Percentiles rank a stretch among this genome's conserved stretches.
Conservation (phyloP, 2,329 filamentous ascomycete species). For the Aspergillus oerlinghausenensis region DNA sequence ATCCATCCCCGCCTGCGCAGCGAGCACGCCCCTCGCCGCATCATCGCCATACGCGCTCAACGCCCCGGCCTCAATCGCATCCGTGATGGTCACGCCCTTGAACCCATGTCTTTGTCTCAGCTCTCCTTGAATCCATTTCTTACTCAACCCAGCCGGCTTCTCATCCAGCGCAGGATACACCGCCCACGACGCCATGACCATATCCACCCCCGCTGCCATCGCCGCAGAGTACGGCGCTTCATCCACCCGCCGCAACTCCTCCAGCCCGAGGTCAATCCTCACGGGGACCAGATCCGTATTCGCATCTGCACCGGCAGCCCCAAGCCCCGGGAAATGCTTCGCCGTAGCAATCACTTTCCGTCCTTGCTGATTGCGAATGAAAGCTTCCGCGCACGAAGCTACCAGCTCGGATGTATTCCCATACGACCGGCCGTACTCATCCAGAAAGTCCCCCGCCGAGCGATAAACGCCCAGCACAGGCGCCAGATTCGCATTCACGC, state of each 20-base stretch:
- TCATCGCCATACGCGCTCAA: constrained; percentile 21
- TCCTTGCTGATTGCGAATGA: constrained; percentile 19
- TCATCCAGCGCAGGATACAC: constrained; percentile 25
- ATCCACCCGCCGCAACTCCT: constrained; percentile 21
- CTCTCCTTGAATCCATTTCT: constrained; percentile 21
- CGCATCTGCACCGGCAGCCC: constrained; percentile 15
- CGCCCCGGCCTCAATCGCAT: constrained; percentile 26
- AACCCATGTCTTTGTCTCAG: constrained; percentile 22
- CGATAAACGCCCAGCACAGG: constrained; percentile 29
- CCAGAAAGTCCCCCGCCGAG: constrained; percentile 21
- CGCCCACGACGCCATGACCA: constrained; percentile 31
- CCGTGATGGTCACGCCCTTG: constrained; percentile 27
- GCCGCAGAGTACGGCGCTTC: constrained; percentile 21
- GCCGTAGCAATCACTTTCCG: constrained; percentile 20
- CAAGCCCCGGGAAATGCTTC: constrained; percentile 31
- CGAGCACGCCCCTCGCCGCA: constrained; percentile 19
- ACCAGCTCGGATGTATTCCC: constrained; percentile 22
- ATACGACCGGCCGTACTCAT: constrained; percentile 23
- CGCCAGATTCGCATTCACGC: constrained; percentile 24
- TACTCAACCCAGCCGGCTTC: constrained; percentile 23
- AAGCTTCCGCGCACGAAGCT: constrained; percentile 16
- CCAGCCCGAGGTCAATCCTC: constrained; percentile 18
- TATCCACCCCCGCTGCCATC: constrained; percentile 23
- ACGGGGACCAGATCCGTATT: constrained; percentile 28
- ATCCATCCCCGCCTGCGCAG: constrained; percentile 27